Evolutionary conservation across 192 early-diverging fungal genomes (phyloP).

Genomic region (Lunasporangiospora selenospora): DNA sequence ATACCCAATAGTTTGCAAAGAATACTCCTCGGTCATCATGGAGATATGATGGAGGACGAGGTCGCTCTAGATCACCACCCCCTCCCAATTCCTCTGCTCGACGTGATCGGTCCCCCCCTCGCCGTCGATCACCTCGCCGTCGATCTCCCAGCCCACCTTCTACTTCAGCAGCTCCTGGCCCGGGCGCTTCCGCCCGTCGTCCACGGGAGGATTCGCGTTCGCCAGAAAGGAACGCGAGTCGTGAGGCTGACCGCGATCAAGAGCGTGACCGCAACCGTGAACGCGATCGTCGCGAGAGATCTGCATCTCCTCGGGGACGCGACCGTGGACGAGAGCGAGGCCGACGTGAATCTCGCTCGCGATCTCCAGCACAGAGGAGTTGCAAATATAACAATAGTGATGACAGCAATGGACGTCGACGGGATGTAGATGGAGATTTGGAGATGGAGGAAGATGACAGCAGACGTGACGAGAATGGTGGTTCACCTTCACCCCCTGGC

Average conservation of each 20-base stretch:
- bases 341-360: conserved; percentile 50
- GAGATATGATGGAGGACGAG: conserved; percentile 68
- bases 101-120: conserved; percentile 20
- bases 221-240: too few species aligned
- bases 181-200: too few species aligned
- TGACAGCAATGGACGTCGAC: conserved; percentile 6
- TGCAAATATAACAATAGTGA: neutral
- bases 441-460: neutral
- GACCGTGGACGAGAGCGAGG: neutral
- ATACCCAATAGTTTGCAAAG: conserved; percentile 74
- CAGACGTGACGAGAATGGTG: neutral
- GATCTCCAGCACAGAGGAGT: conserved; percentile 24
- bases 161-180: too few species aligned
- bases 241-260: too few species aligned
- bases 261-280: neutral
- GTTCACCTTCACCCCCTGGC: conserved; percentile 21
- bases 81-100: conserved; percentile 1
- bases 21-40: conserved; percentile 78
- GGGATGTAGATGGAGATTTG: neutral
- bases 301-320: conserved; percentile 4
- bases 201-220: too few species aligned
- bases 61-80: conserved; percentile 27
- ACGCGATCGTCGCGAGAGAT: neutral
- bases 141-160: conserved; percentile 26
- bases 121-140: too few species aligned